Conservation (phyloP, 2,329 filamentous ascomycete species). For the Dactylella cylindrospora region DNA sequence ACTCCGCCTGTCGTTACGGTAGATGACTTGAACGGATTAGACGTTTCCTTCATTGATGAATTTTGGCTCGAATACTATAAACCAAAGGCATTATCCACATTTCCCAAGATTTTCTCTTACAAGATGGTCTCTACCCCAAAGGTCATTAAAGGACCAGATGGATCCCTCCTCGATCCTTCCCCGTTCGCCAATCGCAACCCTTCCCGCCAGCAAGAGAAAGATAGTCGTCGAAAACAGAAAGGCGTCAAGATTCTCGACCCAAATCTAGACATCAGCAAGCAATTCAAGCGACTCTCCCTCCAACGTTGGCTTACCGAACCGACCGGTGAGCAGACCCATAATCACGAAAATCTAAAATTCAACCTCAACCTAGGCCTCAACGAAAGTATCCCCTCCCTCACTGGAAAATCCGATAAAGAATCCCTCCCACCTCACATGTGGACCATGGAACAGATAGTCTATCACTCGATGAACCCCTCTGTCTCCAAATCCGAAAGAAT, state of each 20-base stretch:
- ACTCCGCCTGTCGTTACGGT: constrained; percentile 54
- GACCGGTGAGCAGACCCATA: constrained; percentile 53
- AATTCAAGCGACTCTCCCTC: constrained; percentile 57
- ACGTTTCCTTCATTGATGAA: constrained; percentile 37
- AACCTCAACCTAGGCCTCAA: constrained; percentile 36
- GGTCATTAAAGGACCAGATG: constrained; percentile 69
- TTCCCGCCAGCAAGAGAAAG: constrained; percentile 47
- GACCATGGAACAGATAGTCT: constrained; percentile 83
- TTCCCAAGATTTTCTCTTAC: constrained; percentile 88
- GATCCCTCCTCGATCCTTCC: constrained; percentile 87
- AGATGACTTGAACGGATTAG: constrained; percentile 43
- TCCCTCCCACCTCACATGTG: constrained; percentile 54
- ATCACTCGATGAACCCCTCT: constrained; percentile 80
- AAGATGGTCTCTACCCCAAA: constrained; percentile 87
- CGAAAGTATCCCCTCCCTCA: constrained; percentile 34
- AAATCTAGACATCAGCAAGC: constrained; percentile 23
- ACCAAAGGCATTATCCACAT: constrained; percentile 80
- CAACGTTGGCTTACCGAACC: constrained; percentile 60
- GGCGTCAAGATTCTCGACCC: constrained; percentile 26
- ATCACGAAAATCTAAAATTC: constrained; percentile 50
- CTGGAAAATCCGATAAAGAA: constrained; percentile 27
- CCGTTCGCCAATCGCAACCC: constrained; percentile 60
- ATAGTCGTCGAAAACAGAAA: constrained; percentile 21
- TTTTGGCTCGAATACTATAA: constrained; percentile 98
- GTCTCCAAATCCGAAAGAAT: constrained; percentile 74